phyloP scores from a whole-genome alignment of 495 filamentous ascomycete species.

The Podospora sp. region DNA sequence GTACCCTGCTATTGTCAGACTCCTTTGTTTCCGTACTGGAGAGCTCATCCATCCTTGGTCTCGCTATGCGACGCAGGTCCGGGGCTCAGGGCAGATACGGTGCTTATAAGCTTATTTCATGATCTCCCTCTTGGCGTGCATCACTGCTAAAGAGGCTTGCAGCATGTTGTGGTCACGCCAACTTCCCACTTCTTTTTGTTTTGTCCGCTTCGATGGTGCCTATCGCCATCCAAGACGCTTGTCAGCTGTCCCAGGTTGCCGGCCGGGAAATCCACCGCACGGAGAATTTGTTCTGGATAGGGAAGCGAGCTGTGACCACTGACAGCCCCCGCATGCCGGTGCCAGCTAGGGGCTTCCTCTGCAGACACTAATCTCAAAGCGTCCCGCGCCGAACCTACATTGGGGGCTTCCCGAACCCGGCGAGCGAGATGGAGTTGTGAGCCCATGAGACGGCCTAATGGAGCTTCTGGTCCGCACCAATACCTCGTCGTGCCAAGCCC shows the following conservation, averaged over 20 bases:
- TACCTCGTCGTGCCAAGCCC: not conserved
- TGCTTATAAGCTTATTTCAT: not conserved
- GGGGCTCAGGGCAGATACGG: not conserved
- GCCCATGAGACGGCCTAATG: not conserved
- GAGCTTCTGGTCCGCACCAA: not conserved
- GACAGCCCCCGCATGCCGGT: not conserved
- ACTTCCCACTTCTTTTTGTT: not conserved
- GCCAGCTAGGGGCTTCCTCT: not conserved
- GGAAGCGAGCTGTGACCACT: not conserved
- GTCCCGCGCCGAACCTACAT: not conserved
- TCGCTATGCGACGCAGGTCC: not conserved
- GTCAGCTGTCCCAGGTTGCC: too few relatives aligned
- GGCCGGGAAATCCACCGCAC: not conserved
- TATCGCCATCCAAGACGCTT: too few relatives aligned
- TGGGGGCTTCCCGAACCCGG: not conserved
- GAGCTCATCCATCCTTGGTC: not conserved
- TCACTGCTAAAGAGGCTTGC: not conserved
- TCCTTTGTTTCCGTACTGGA: not conserved
- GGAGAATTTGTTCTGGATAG: not conserved
- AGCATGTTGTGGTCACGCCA: not conserved
- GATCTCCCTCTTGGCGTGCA: not conserved
- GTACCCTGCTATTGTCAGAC: not conserved
- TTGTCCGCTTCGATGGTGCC: not conserved
- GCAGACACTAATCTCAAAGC: not conserved
- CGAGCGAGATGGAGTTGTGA: not conserved